phyloP scores from a whole-genome alignment of 208 protist species.

The Acanthamoeba divionensis region DNA sequence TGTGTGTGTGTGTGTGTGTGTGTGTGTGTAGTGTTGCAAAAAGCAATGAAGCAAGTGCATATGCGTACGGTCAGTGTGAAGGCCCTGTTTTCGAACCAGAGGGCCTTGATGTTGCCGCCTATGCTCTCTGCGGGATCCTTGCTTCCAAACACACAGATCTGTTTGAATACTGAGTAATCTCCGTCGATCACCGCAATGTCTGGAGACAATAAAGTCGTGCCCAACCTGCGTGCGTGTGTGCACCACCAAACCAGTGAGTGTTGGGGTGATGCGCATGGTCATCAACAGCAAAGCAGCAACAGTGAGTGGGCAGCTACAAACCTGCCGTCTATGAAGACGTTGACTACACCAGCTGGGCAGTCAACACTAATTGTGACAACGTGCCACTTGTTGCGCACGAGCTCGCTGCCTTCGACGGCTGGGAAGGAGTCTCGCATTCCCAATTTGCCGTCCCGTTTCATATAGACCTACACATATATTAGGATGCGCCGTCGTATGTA shows the following conservation, averaged over 20 bases:
- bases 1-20: too few species aligned
- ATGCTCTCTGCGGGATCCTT: conserved; percentile 1
- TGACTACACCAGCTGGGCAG: not conserved
- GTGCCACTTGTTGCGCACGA: conserved; percentile 6
- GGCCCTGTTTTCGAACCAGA: not conserved
- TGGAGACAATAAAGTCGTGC: not conserved
- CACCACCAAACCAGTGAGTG: too few species aligned
- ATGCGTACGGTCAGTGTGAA: not conserved
- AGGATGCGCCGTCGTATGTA: too few species aligned
- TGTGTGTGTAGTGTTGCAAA: too few species aligned
- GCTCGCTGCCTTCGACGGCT: not conserved
- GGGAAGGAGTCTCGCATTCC: conserved; percentile 5
- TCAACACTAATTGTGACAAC: not conserved
- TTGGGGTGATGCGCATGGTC: too few species aligned
- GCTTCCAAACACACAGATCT: conserved; percentile 12
- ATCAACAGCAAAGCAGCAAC: too few species aligned
- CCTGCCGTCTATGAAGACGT: conserved; percentile 26
- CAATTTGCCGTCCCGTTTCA: not conserved
- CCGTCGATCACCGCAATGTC: not conserved
- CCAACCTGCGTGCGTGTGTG: too few species aligned
- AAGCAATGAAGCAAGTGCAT: not conserved
- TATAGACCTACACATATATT: too few species aligned
- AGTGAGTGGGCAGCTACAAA: not conserved
- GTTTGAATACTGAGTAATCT: not conserved
- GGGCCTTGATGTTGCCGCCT: conserved; percentile 28